Percentiles rank a stretch among this genome's conserved stretches.
Evolutionary conservation across 441 rosid genomes (phyloP).

Genomic region (Populus tomentosa): DNA sequence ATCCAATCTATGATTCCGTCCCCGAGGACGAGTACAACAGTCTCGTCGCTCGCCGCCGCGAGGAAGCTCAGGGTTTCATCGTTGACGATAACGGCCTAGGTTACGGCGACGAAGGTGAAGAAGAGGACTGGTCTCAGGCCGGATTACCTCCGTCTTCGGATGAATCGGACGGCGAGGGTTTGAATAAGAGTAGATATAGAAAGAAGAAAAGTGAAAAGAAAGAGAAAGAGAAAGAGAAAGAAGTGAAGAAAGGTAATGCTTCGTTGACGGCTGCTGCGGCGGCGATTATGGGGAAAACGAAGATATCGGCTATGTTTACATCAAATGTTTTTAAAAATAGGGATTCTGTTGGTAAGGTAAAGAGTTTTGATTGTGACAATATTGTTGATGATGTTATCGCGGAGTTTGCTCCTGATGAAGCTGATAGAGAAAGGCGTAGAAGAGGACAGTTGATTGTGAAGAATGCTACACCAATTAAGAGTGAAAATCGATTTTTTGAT

Average conservation of each 20-base stretch:
- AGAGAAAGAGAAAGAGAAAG: slow-evolving; percentile 55
- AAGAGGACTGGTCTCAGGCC: slow-evolving; percentile 79
- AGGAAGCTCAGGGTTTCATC: slow-evolving; percentile 72
- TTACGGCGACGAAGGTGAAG: slow-evolving; percentile 77
- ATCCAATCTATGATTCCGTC: slow-evolving; percentile 77
- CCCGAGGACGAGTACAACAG: slow-evolving; percentile 71
- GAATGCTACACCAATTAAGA: slow-evolving; percentile 18
- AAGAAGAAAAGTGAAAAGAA: slow-evolving; percentile 37
- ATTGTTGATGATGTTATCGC: slow-evolving; percentile 79
- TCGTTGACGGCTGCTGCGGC: slow-evolving; percentile 75
- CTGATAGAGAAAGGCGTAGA: slow-evolving; percentile 62
- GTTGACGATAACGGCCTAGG: slow-evolving; percentile 79
- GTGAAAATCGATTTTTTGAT: slow-evolving; percentile 20
- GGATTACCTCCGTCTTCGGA: slow-evolving; percentile 58
- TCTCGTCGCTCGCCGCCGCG: slow-evolving; percentile 66
- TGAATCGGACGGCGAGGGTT: slow-evolving; percentile 51
- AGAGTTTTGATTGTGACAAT: slow-evolving; percentile 46
- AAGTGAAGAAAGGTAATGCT: slow-evolving; percentile 48
- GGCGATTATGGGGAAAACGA: slow-evolving; percentile 79
- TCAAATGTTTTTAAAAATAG: slow-evolving; percentile 66
- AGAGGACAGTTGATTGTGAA: slow-evolving; percentile 32
- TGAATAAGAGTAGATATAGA: slow-evolving; percentile 9
- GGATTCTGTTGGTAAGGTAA: slow-evolving; percentile 49
- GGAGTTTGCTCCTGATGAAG: slow-evolving; percentile 75
- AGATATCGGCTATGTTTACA: slow-evolving; percentile 73